A percentile compares a stretch with the other conserved stretches of the same genome.
Evolutionary conservation across 371 early-diverging fungal genomes (phyloP).

Genomic region (Mycotypha africana): DNA sequence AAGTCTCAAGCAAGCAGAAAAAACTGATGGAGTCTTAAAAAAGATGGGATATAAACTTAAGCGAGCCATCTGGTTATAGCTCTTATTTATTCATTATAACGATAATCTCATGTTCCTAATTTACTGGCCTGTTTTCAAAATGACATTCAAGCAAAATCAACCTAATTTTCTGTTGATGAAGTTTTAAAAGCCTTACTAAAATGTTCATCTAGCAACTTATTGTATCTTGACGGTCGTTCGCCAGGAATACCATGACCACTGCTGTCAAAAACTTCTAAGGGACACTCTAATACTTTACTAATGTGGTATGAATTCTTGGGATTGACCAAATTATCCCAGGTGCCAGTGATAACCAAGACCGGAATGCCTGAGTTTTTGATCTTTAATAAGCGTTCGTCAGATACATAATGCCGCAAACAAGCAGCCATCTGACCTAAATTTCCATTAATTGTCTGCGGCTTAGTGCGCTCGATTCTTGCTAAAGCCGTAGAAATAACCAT

Average conservation of each 20-base stretch:
- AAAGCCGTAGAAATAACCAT: conserved; percentile 1
- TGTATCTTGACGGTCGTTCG: conserved; percentile 16
- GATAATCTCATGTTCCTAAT: no score
- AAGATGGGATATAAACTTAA: conserved; percentile 41
- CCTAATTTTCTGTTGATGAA: no score
- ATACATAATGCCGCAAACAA: conserved; percentile 20
- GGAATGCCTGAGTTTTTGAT: conserved; percentile 12
- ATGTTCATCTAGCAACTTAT: conserved; percentile 17
- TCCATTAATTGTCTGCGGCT: conserved; percentile 17
- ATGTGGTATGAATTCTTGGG: conserved; percentile 18
- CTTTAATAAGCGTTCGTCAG: conserved; percentile 12
- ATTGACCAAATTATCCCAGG: conserved; percentile 18
- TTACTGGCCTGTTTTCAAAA: no score
- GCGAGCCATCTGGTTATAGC: conserved; percentile 36
- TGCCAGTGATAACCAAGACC: conserved; percentile 21
- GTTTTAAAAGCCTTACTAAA: conserved; percentile 4
- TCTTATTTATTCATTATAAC: no score
- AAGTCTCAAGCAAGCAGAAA: conserved; percentile 39
- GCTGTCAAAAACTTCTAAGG: conserved; percentile 17
- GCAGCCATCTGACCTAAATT: conserved; percentile 19
- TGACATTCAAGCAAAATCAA: no score
- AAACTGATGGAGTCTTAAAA: conserved; percentile 36
- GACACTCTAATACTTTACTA: conserved; percentile 6
- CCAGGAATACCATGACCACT: conserved; percentile 21
- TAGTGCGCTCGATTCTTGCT: conserved; percentile 15